Conservation (phyloP, 1,284 basidiomycete genomes). For the Tilletia horrida region DNA sequence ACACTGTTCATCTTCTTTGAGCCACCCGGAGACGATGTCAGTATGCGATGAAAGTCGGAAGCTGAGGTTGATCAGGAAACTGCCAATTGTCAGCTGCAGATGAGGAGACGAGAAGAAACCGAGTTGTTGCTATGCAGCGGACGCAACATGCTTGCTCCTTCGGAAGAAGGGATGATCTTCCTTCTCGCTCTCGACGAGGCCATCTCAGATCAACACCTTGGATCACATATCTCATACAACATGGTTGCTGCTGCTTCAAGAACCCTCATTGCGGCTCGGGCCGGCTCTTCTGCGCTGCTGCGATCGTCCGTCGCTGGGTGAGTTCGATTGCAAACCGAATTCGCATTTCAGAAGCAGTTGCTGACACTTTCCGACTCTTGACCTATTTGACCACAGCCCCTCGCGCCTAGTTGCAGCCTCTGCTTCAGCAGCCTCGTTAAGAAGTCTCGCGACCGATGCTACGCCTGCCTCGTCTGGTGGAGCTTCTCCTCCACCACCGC, state of each 20-base stretch:
- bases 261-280: not conserved
- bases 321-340: not conserved
- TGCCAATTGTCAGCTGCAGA: not conserved
- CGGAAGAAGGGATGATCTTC: not conserved
- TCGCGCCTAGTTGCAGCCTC: constrained; percentile 7
- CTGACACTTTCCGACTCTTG: not conserved
- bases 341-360: not conserved
- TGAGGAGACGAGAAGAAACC: not conserved
- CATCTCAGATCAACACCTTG: not conserved
- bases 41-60: not conserved
- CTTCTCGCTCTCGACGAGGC: not conserved
- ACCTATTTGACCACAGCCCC: not conserved
- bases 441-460: constrained; percentile 9
- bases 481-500: not conserved
- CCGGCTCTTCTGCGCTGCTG: not conserved
- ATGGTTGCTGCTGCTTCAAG: not conserved
- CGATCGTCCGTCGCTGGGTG: constrained; percentile 5
- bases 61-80: not conserved
- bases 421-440: not conserved
- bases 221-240: not conserved
- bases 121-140: not conserved
- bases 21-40: not conserved
- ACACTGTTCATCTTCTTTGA: not conserved
- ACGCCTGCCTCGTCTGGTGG: not conserved
- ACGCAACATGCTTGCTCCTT: not conserved